These are phyloP conservation scores for Fraxinus excelsior DNA, from an alignment of 257 asterid species.

Conservation along the genomic window DNA sequence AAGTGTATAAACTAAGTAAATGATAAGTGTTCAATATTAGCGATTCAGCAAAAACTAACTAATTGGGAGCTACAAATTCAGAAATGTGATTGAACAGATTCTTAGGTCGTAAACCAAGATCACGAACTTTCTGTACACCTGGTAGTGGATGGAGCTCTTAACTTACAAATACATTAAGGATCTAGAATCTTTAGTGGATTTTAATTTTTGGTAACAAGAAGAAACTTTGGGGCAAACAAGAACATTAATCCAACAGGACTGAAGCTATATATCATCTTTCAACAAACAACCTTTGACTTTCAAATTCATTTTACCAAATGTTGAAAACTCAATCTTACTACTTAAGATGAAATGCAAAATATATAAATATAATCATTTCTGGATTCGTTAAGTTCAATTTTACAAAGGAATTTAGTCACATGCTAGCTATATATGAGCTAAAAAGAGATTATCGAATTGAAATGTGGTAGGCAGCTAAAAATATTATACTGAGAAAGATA, in stretches of 20 bases:
- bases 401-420: neutral
- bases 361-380: neutral
- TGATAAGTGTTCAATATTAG: neutral
- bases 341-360: conserved; percentile 6
- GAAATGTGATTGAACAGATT: neutral
- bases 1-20: neutral
- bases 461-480: neutral
- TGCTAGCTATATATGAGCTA: neutral
- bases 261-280: neutral
- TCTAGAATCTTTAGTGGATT: neutral
- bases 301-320: neutral
- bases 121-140: neutral
- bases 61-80: neutral
- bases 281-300: neutral
- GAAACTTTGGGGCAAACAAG: neutral
- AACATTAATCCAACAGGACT: neutral
- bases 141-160: neutral
- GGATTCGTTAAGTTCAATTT: neutral
- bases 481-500: neutral
- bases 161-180: neutral
- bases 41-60: neutral
- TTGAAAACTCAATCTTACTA: conserved; percentile 16
- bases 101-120: neutral
- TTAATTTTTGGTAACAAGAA: neutral
- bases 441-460: neutral